Base-by-base conservation (phyloP, 352 stramenopile species). In the Pythium grandisporangium region DNA sequence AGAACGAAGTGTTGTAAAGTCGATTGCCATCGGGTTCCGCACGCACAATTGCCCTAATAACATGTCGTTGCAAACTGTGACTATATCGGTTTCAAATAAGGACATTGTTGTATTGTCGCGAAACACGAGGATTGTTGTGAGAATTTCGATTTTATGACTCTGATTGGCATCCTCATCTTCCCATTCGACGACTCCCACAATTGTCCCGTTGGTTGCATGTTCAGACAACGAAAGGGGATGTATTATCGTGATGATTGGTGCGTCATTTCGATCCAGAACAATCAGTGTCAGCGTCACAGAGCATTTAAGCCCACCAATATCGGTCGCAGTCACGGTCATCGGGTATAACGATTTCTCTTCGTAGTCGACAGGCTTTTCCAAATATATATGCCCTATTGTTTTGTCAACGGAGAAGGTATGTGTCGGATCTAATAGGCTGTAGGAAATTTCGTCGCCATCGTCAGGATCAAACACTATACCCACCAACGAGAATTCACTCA, bases 201-300 rank as follows among this genome's bases (percentile, higher is more conserved):
- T 34, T 19, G 45, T 42, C 1, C 41, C 48, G 19, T 46, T 37
- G 1, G 11, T 33, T 5, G 20, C 2, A 33, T 65, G 61, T 20
- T 65, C 56, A 14, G 14, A 16, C 5, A 65, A 17, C 8, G 12
- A 34, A 3, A 65, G 33, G 0, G 23, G 24, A 12, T 8, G 20
- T n/a, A n/a, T n/a, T 17, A 45, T 42, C 1, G 17, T 14, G 19
- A 65, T 51, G 2, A 44, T 12, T 3, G 56, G 56, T 4, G 51
- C 36, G 23, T 65, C 56, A 8, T 65, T 65, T 5, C 51, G 47
- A 24, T 65, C 56, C 22, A 47, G 42, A 6, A 65, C 33, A 7
- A 54, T 20, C 3, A 65, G 39, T 17, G 40, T 47, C n/a, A 65
- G 13, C 4, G 27, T 44, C 1, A 37, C 37, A 1, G 43, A 25